Evolutionary conservation across 2,329 filamentous ascomycete genomes (phyloP).

Genomic region (Alternaria novae-zelandiae): DNA sequence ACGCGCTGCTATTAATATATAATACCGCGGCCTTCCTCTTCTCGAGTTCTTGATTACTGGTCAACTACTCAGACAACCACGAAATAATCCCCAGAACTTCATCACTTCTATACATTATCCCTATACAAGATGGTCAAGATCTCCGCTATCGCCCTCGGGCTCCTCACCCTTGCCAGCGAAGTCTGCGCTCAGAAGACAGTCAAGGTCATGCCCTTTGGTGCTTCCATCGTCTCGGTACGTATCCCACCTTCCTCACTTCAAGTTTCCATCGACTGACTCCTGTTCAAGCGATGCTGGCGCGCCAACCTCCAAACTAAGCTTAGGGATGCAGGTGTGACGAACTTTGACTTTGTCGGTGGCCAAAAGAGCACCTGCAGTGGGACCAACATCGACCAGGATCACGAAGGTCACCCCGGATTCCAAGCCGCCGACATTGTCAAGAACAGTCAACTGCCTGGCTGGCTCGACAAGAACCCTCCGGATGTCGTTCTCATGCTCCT

Average conservation of each 20-base stretch:
- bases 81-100: neutral
- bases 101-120: neutral
- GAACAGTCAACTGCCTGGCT: conserved; percentile 48
- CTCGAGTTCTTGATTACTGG: neutral
- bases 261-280: conserved; percentile 9
- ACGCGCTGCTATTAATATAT: neutral
- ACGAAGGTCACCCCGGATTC: conserved; percentile 55
- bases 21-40: neutral
- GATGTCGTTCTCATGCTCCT: conserved; percentile 58
- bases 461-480: conserved; percentile 49
- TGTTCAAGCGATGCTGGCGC: conserved; percentile 45
- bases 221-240: conserved; percentile 43
- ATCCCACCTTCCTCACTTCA: neutral
- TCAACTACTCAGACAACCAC: neutral
- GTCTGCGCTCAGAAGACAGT: conserved; percentile 31
- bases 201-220: conserved; percentile 47
- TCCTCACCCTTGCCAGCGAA: conserved; percentile 25
- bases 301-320: conserved; percentile 42
- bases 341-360: conserved; percentile 47
- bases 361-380: conserved; percentile 45
- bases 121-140: conserved; percentile 30
- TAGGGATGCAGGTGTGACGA: conserved; percentile 25
- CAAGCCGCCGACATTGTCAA: conserved; percentile 50
- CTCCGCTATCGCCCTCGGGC: conserved; percentile 24
- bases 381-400: conserved; percentile 51